phyloP scores from a whole-genome alignment of 2,329 filamentous ascomycete genomes.

The Penicillium sp. region DNA sequence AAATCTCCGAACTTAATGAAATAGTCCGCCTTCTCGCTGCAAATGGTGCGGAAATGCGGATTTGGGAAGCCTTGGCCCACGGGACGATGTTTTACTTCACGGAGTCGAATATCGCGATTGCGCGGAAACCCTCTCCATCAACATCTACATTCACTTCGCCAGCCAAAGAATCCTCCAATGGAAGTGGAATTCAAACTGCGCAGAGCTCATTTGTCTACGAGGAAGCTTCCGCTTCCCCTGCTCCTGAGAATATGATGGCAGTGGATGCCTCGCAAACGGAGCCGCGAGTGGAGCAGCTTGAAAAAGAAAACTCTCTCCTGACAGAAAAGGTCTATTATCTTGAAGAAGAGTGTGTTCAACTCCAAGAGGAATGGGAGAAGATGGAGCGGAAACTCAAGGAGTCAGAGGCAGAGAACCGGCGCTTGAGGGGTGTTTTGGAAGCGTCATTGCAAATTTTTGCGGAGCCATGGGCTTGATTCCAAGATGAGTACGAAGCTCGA shows the following conservation, averaged over 20 bases:
- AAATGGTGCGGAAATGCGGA: neutral
- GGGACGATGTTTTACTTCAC: neutral
- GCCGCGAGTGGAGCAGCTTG: neutral
- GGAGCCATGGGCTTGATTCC: neutral
- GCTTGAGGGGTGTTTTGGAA: neutral
- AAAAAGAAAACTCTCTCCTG: neutral
- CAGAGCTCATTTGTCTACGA: neutral
- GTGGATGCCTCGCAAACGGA: neutral
- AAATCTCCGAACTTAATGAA: neutral
- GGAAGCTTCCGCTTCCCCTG: neutral
- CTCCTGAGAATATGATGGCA: neutral
- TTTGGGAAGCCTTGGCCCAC: neutral
- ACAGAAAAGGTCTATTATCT: neutral
- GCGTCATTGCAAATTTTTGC: neutral
- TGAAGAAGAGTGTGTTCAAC: neutral
- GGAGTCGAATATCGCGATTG: neutral
- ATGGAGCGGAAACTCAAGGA: neutral
- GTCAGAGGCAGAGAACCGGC: slow-evolving; percentile 1
- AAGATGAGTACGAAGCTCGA: neutral
- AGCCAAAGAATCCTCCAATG: neutral
- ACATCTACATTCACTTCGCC: neutral
- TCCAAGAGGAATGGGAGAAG: neutral
- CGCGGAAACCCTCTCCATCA: neutral
- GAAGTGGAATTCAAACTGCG: neutral
- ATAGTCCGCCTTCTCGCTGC: neutral